A percentile compares a stretch with the other conserved stretches of the same genome.
These are phyloP conservation scores for Bombardia bombarda DNA, from an alignment of 495 filamentous ascomycete genomes.

Conservation along the genomic window DNA sequence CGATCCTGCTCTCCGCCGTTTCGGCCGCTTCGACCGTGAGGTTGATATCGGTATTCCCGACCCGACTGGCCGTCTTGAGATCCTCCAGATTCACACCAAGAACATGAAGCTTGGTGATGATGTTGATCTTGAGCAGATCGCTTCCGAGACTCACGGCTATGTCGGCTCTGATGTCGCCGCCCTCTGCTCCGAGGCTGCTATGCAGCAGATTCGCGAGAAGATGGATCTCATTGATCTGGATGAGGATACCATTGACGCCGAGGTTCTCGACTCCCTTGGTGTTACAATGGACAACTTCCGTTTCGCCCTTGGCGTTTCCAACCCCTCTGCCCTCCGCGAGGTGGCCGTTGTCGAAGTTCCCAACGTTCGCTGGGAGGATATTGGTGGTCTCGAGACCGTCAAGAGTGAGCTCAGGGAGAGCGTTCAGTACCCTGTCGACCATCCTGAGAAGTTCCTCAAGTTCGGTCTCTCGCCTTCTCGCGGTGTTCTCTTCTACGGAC, in stretches of 20 bases:
- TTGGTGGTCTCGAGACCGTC: slow-evolving; percentile 95
- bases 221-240: slow-evolving; percentile 99
- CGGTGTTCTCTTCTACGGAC: slow-evolving; percentile 97
- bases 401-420: slow-evolving; percentile 99
- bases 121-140: slow-evolving; percentile 94
- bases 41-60: slow-evolving; percentile 97
- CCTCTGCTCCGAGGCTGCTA: slow-evolving; percentile 97
- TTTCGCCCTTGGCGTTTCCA: slow-evolving; percentile 93
- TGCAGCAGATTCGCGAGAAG: slow-evolving; percentile 99
- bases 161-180: slow-evolving; percentile 98
- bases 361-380: slow-evolving; percentile 99
- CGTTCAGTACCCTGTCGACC: slow-evolving; percentile 98
- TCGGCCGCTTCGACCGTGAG: slow-evolving; percentile 97
- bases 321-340: slow-evolving; percentile 96
- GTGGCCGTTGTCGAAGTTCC: slow-evolving; percentile 98
- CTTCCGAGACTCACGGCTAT: slow-evolving; percentile 96
- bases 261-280: slow-evolving; percentile 94
- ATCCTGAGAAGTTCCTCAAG: slow-evolving; percentile 99
- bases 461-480: slow-evolving; percentile 97
- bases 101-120: slow-evolving; percentile 99
- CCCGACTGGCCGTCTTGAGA: slow-evolving; percentile 96
- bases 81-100: slow-evolving; percentile 98
- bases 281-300: slow-evolving; percentile 99
- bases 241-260: slow-evolving; percentile 97
- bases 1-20: slow-evolving; percentile 92